Evolutionary conservation across 352 stramenopile species (phyloP).

Genomic region (Globisporangium lucens): DNA sequence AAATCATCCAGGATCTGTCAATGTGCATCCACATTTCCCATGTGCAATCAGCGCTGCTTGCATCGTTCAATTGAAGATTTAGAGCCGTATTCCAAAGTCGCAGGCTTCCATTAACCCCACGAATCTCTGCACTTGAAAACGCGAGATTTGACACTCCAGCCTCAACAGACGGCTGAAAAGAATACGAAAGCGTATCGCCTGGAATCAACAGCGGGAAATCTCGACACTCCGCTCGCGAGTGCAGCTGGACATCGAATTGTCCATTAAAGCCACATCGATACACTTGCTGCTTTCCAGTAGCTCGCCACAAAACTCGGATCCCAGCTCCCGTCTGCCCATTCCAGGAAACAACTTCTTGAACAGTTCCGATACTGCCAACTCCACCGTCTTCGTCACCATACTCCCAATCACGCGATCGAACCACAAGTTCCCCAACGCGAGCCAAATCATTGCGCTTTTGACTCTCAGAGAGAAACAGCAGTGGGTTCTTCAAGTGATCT

Average conservation of each 20-base stretch:
- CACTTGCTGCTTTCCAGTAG: slow-evolving; percentile 29
- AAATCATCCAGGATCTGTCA: neutral
- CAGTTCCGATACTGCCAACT: slow-evolving; percentile 45
- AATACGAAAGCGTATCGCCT: slow-evolving; percentile 39
- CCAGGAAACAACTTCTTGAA: slow-evolving; percentile 60
- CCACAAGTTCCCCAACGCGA: slow-evolving; percentile 47
- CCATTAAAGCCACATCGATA: slow-evolving; percentile 68
- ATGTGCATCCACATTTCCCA: slow-evolving; percentile 56
- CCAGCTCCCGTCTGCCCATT: slow-evolving; percentile 40
- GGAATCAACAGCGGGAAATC: slow-evolving; percentile 43
- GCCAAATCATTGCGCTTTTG: slow-evolving; percentile 26
- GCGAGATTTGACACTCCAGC: neutral
- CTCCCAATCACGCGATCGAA: slow-evolving; percentile 64
- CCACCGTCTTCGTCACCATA: slow-evolving; percentile 76
- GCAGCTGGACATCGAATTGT: slow-evolving; percentile 56
- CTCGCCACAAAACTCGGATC: slow-evolving; percentile 55
- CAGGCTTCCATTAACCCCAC: slow-evolving; percentile 36
- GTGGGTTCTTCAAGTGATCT: slow-evolving; percentile 23
- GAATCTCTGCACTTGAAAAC: slow-evolving; percentile 17
- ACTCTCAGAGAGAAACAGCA: slow-evolving; percentile 39
- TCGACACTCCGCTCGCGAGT: slow-evolving; percentile 16
- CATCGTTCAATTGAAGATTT: slow-evolving; percentile 19
- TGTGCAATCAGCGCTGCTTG: slow-evolving; percentile 39
- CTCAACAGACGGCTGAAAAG: slow-evolving; percentile 19
- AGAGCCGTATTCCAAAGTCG: slow-evolving; percentile 16